Evolutionary conservation across 2,329 filamentous ascomycete species (phyloP).

Genomic region (Epichloe festucae): DNA sequence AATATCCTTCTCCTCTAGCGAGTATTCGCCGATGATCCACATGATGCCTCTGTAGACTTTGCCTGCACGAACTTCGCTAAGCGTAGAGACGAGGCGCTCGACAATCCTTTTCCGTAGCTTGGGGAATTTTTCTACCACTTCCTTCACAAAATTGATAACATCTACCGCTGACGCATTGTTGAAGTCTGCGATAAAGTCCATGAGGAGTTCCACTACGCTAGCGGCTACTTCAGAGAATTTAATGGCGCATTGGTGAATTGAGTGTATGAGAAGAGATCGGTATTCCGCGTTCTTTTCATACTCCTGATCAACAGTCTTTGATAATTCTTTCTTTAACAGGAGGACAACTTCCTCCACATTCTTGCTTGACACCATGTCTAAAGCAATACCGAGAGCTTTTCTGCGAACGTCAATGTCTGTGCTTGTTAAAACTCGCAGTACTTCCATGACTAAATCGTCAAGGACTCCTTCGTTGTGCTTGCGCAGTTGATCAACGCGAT

Average conservation of each 20-base stretch:
- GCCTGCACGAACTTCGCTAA: slow-evolving; percentile 86
- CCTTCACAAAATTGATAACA: slow-evolving; percentile 97
- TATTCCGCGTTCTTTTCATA: slow-evolving; percentile 98
- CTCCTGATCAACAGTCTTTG: slow-evolving; percentile 95
- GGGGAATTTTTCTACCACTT: slow-evolving; percentile 94
- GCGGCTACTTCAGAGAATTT: slow-evolving; percentile 97
- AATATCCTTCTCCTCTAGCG: slow-evolving; percentile 84
- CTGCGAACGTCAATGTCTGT: slow-evolving; percentile 90
- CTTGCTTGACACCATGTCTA: slow-evolving; percentile 98
- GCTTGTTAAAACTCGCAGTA: slow-evolving; percentile 84
- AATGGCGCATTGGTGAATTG: slow-evolving; percentile 96
- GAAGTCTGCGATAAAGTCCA: slow-evolving; percentile 98
- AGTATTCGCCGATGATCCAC: slow-evolving; percentile 98
- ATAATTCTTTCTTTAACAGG: slow-evolving; percentile 90
- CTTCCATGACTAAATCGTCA: slow-evolving; percentile 94
- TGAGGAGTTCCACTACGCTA: slow-evolving; percentile 88
- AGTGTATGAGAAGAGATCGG: slow-evolving; percentile 86
- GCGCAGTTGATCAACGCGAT: slow-evolving; percentile 78
- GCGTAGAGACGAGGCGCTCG: slow-evolving; percentile 73
- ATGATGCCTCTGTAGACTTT: slow-evolving; percentile 95
- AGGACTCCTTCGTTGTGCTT: slow-evolving; percentile 82
- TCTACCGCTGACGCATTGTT: slow-evolving; percentile 95
- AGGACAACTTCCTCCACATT: slow-evolving; percentile 97
- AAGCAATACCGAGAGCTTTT: slow-evolving; percentile 77
- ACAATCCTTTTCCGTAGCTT: slow-evolving; percentile 79